These are phyloP conservation scores for Sanghuangporus sanghuang DNA, from an alignment of 1,284 basidiomycete species.

Conservation along the genomic window DNA sequence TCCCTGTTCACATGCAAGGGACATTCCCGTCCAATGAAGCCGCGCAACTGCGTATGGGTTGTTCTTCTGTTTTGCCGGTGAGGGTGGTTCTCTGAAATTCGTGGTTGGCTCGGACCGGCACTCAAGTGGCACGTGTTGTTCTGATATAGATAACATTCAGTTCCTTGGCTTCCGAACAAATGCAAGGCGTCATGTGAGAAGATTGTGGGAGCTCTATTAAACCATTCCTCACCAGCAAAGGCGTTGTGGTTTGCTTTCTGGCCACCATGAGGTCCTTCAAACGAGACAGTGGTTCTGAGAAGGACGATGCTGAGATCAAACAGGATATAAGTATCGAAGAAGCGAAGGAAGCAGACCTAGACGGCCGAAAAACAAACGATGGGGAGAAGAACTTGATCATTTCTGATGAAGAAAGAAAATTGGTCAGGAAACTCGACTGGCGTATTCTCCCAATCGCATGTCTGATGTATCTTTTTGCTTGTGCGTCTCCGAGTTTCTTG, in stretches of 20 bases:
- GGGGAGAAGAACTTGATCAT: not conserved
- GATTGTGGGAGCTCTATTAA: not conserved
- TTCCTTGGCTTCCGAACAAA: not conserved
- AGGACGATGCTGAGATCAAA: not conserved
- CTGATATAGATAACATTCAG: not conserved
- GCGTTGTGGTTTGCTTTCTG: not conserved
- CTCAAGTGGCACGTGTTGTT: not conserved
- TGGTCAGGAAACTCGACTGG: slow-evolving; percentile 61
- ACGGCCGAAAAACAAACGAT: not conserved
- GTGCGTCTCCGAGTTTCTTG: slow-evolving; percentile 34
- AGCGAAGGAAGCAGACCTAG: not conserved
- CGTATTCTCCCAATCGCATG: slow-evolving; percentile 69
- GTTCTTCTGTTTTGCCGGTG: not conserved
- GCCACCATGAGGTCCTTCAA: not conserved
- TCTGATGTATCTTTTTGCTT: slow-evolving; percentile 70
- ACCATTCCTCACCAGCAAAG: not conserved
- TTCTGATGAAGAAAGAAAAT: slow-evolving; percentile 42
- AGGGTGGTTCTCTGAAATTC: not conserved
- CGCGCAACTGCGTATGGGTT: not conserved
- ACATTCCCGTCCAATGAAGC: too few species aligned
- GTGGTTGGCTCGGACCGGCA: not conserved
- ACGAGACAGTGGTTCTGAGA: not conserved
- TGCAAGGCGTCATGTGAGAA: not conserved
- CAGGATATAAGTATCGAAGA: not conserved
- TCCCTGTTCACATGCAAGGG: too few species aligned